Evolutionary conservation across 2,329 filamentous ascomycete species (phyloP).

Genomic region (Lachnum nothofagi): DNA sequence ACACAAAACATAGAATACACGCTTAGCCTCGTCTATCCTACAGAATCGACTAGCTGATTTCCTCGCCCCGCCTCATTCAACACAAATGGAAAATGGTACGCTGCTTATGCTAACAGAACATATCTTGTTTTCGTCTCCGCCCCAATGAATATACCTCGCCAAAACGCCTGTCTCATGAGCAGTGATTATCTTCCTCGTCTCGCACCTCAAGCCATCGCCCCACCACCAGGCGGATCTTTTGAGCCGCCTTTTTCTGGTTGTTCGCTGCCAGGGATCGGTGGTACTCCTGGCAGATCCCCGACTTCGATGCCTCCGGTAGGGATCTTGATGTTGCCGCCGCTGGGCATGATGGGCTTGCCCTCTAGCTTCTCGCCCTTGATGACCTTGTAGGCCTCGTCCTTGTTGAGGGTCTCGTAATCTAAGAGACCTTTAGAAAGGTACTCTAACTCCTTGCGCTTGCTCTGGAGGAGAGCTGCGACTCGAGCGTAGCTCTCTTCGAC

Average conservation of each 20-base stretch:
- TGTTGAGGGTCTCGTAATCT: conserved; percentile 88
- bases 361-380: conserved; percentile 79
- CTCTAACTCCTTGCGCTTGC: conserved; percentile 79
- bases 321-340: conserved; percentile 60
- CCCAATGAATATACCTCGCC: neutral
- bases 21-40: conserved; percentile 1
- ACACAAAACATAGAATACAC: neutral
- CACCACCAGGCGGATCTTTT: conserved; percentile 26
- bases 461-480: conserved; percentile 64
- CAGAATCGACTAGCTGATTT: neutral
- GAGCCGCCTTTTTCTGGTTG: conserved; percentile 13
- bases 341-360: conserved; percentile 57
- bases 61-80: neutral
- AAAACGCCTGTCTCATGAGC: conserved; percentile 16
- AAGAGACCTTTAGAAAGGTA: conserved; percentile 82
- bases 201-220: conserved; percentile 22
- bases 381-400: conserved; percentile 84
- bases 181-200: conserved; percentile 8
- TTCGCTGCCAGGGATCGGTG: conserved; percentile 24
- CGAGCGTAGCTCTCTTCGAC: conserved; percentile 77
- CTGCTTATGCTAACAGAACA: neutral
- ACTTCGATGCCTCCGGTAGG: conserved; percentile 39
- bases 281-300: conserved; percentile 23
- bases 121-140: neutral
- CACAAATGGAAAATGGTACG: neutral